phyloP scores from a whole-genome alignment of 371 early-diverging fungal genomes.

The Furculomyces boomerangus region DNA sequence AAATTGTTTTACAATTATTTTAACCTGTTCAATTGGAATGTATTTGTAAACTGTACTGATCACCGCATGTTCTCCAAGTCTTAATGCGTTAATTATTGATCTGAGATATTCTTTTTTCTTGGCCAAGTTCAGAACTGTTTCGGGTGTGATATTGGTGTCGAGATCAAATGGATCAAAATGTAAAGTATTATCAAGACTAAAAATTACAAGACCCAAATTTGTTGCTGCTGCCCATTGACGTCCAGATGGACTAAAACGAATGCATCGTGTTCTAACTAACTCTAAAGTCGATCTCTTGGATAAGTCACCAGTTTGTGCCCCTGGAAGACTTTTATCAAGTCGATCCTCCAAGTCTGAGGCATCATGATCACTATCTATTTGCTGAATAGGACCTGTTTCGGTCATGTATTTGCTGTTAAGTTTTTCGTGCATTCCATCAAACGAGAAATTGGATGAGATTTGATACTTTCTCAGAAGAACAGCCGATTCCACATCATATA shows the following conservation, averaged over 20 bases:
- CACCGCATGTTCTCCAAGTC: constrained; percentile 64
- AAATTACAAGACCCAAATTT: constrained; percentile 89
- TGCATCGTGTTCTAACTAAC: constrained; percentile 61
- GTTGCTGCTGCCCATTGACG: constrained; percentile 90
- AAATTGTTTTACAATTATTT: constrained; percentile 49
- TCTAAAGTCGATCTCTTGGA: constrained; percentile 55
- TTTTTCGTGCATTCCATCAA: constrained; percentile 80
- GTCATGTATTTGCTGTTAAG: constrained; percentile 85
- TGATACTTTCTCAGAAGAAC: constrained; percentile 77
- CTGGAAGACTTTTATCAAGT: constrained; percentile 61
- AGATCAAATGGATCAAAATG: constrained; percentile 93
- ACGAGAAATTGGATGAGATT: constrained; percentile 72
- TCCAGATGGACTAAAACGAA: constrained; percentile 84
- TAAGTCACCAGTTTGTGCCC: constrained; percentile 68
- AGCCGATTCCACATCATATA: constrained; percentile 65
- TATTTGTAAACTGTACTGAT: constrained; percentile 58
- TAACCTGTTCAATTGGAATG: constrained; percentile 58
- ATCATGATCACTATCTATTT: constrained; percentile 59
- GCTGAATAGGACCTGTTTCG: constrained; percentile 73
- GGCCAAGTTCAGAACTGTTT: constrained; percentile 49
- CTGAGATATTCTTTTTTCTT: constrained; percentile 52
- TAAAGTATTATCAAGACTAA: constrained; percentile 74
- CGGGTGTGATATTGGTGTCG: constrained; percentile 87
- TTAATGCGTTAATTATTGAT: constrained; percentile 79
- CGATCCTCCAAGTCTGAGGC: constrained; percentile 71